Evolutionary conservation across 495 filamentous ascomycete genomes (phyloP), one percentile per base, ranked within the genome.

Genomic region (Articulospora tetracladia): DNA sequence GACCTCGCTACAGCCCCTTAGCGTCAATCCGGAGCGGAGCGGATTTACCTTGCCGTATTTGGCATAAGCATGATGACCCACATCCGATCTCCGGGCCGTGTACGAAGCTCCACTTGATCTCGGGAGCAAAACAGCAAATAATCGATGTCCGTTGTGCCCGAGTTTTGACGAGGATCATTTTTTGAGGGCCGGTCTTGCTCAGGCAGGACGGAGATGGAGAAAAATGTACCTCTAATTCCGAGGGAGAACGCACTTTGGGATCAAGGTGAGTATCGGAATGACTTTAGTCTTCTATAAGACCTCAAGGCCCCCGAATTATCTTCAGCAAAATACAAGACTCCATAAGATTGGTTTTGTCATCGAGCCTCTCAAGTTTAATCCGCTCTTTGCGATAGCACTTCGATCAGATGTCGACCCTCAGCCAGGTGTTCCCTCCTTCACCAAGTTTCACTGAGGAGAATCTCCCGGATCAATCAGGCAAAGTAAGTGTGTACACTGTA

Each of bases 391-490:
- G 15, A 6, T 34, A 34, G 7, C 7, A 34, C 6, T 34, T 34
- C 30, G 15, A 34, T 34, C 6, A 34, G 15, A 34, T 34, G 30
- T 34, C 30, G 30, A 34, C 30, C 30, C 6, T 34, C 30, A 34
- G 30, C 15, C 30, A n/a, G n/a, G n/a, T 60, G 22, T 60, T 60
- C 23, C 57, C 57, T 6, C 57, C 57, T 0, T 6, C 34, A 1
- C 53, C 62, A 13, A 44, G 17, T 7, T 53, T 53, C 23, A 64
- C 62, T 0, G 62, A 60, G 19, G 23, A 52, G 24, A 26, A 64
- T 30, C 27, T 57, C 11, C 53, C 62, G 11, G 15, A n/a, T 8
- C 57, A 52, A 24, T 15, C n/a, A 30, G 57, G 62, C 1, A 27
- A 34, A 15, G 30, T 34, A 7, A 34, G 30, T 7, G 6, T 15